Percentiles rank a stretch among this genome's conserved stretches.
Conservation (phyloP, 2,329 filamentous ascomycete genomes). For the Teratosphaeria viscida region DNA sequence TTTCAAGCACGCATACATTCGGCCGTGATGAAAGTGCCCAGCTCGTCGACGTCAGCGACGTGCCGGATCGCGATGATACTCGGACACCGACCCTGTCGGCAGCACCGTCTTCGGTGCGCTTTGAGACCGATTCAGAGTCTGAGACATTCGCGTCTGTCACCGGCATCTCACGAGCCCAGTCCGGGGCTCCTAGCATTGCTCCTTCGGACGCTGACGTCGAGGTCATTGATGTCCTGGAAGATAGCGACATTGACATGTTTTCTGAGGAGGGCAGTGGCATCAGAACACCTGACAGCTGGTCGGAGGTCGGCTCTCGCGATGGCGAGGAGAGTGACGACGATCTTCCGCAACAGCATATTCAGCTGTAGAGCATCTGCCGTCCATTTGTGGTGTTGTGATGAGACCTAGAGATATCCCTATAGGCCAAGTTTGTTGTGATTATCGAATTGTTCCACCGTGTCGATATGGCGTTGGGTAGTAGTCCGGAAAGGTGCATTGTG, state of each 20-base stretch:
- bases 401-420: background rate
- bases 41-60: conserved; percentile 12
- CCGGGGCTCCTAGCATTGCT: conserved; percentile 10
- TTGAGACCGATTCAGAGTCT: conserved; percentile 19
- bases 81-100: conserved; percentile 12
- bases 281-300: conserved; percentile 28
- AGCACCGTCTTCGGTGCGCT: conserved; percentile 15
- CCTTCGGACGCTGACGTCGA: conserved; percentile 13
- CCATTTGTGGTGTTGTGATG: background rate
- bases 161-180: conserved; percentile 10
- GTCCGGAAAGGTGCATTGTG: background rate
- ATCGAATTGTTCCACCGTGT: background rate
- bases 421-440: background rate
- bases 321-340: conserved; percentile 24
- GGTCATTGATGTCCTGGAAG: conserved; percentile 21
- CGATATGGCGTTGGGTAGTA: background rate
- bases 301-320: conserved; percentile 27
- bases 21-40: conserved; percentile 5
- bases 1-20: conserved; percentile 9
- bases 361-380: background rate
- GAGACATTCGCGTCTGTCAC: conserved; percentile 17
- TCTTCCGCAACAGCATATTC: background rate
- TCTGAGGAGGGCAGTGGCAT: conserved; percentile 26
- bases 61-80: conserved; percentile 6
- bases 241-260: conserved; percentile 26